Base-by-base conservation (phyloP, 345 rosid species). In the Citrus maxima region DNA sequence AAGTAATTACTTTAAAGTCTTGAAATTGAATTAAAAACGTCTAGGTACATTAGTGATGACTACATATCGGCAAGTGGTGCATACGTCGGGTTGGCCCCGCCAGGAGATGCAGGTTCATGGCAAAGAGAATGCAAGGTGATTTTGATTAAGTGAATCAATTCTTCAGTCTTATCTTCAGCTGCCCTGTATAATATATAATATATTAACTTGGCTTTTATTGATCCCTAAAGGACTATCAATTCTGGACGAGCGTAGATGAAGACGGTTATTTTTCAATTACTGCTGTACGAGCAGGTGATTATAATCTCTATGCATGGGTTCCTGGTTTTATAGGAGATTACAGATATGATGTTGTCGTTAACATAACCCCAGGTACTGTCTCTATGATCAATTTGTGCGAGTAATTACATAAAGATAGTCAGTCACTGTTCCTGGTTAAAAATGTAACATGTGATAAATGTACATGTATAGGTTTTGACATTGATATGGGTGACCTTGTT, bases 261-360 rank as follows among this genome's bases (percentile, higher is more conserved):
- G 75, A 87, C 42, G 99, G 98, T 10, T 86, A 76, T 72, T 93
- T 92, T 77, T 83, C 70, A 66, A 90, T 95, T 21, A 82, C 69
- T 35, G 78, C 88, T 34, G 69, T 88, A 65, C 78, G 90, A 0
- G 59, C 84, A 0, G 95, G 96, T 2, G 84, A 84, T 18, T 93
- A 92, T 67, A 92, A 88, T 72, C 87, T 95, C 46, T 91, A 88
- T 63, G 97, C 93, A 4, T 95, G 93, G 94, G 84, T 90, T 76
- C 94, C 97, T 34, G 97, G 98, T 42, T 93, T 89, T 63, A 86
- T 93, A 10, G 97, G 98, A 28, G 99, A 95, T 83, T 93, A 89
- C 79, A 81, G 80, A 65, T 84, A 82, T 67, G 90, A 89, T 59
- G 70, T 24, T 37, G 66, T 75, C 5, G 64, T 91, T 38, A 85